Conservation (phyloP, 2,329 filamentous ascomycete genomes). For the Pyrenochaeta sp. region DNA sequence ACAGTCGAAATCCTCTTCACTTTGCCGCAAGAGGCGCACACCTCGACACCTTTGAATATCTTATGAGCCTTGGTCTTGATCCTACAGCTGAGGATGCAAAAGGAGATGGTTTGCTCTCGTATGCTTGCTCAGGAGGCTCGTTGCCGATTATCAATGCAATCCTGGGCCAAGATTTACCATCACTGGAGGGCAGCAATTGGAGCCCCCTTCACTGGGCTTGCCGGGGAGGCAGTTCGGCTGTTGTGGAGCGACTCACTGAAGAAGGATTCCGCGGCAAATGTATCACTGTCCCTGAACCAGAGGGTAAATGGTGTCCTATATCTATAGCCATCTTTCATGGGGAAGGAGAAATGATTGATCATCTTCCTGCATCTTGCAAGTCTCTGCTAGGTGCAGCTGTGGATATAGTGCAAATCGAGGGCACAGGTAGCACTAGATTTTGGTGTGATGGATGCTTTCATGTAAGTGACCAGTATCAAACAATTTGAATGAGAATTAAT, state of each 20-base stretch:
- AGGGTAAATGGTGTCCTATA: slow-evolving; percentile 15
- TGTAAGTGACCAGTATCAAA: slow-evolving; percentile 8
- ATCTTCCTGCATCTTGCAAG: slow-evolving; percentile 2
- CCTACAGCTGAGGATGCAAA: neutral
- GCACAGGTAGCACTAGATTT: neutral
- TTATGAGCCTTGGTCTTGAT: neutral
- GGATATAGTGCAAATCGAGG: neutral
- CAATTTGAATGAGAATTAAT: too few relatives aligned
- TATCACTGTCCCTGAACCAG: slow-evolving; percentile 1
- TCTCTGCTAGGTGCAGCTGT: neutral
- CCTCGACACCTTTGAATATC: neutral
- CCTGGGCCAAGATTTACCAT: neutral
- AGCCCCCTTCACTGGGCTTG: slow-evolving; percentile 17
- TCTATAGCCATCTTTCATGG: slow-evolving; percentile 20
- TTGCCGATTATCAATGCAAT: slow-evolving; percentile 4
- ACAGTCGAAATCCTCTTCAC: slow-evolving; percentile 3
- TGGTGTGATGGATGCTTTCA: slow-evolving; percentile 13
- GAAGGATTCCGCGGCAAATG: neutral
- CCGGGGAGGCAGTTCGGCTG: neutral
- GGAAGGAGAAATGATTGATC: slow-evolving; percentile 7
- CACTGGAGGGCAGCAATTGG: neutral
- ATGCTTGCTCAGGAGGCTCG: slow-evolving; percentile 13
- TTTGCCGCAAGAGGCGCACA: slow-evolving; percentile 4
- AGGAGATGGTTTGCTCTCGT: slow-evolving; percentile 9
- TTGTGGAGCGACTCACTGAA: slow-evolving; percentile 10